These are phyloP conservation scores for Nepenthes alata DNA, from an alignment of 179 eudicot genomes.

Conservation along the genomic window DNA sequence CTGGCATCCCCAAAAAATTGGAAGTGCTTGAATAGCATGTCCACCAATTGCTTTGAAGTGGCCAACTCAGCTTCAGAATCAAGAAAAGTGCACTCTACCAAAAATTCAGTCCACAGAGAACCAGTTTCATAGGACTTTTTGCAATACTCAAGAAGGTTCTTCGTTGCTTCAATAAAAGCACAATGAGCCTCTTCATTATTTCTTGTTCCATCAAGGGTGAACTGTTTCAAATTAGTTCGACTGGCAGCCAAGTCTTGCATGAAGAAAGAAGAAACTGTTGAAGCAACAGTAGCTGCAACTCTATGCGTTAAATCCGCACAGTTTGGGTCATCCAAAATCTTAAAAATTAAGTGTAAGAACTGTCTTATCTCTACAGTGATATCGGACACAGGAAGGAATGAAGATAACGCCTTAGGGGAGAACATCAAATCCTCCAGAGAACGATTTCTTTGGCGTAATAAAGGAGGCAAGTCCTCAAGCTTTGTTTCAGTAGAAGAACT, in stretches of 20 bases:
- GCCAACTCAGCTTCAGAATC: conserved; percentile 47
- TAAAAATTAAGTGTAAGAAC: conserved; percentile 51
- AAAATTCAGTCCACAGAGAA: conserved; percentile 23
- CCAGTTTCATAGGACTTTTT: conserved; percentile 30
- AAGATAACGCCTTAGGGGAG: conserved; percentile 46
- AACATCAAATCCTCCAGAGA: conserved; percentile 48
- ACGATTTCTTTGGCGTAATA: conserved; percentile 37
- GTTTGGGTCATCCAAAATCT: conserved; percentile 35
- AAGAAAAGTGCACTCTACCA: conserved; percentile 38
- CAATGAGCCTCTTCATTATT: conserved; percentile 24
- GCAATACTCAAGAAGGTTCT: conserved; percentile 43
- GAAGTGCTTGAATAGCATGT: conserved; percentile 36
- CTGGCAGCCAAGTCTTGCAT: conserved; percentile 24
- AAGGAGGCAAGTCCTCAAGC: conserved; percentile 84
- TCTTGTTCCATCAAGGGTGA: conserved; percentile 20
- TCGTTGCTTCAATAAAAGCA: conserved; percentile 42
- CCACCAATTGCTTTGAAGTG: conserved; percentile 57
- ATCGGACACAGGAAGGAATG: conserved; percentile 34
- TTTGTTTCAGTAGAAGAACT: conserved; percentile 66
- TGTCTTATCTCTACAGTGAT: conserved; percentile 51
- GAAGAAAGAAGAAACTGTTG: conserved; percentile 54
- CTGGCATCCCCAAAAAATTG: conserved; percentile 23
- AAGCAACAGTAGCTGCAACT: conserved; percentile 38
- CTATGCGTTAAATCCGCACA: conserved; percentile 30
- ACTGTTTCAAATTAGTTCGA: conserved; percentile 28